Base-by-base conservation (phyloP, 768 basidiomycete genomes). In the Coprinopsis sp. region DNA sequence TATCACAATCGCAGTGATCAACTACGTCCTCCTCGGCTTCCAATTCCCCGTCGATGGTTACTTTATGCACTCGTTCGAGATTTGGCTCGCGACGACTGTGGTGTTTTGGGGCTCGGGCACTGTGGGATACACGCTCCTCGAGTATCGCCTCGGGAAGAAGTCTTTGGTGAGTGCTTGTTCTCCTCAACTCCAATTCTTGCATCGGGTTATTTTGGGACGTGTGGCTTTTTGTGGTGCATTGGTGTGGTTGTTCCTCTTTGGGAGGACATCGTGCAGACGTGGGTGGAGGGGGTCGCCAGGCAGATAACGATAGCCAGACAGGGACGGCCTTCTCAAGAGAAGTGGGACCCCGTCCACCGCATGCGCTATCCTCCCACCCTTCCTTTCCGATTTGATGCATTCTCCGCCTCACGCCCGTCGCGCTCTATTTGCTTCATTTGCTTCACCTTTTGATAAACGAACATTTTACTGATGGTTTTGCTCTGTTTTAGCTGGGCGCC, bases 1-100 rank as follows among this genome's bases (percentile, higher is more conserved):
- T 6, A 71, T 83, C 23, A 81, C 82, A 11, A 81, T 87, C 49
- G 73, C 74, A 13, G 54, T 87, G 22, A 67, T 88, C 65, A 89
- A 89, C 67, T 89, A 89, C 62, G 65, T 83, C 23, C 62, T 89
- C 11, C 79, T 89, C 23, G 87, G 87, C 1, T 87, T 82, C 64
- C 72, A 77, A 58, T 79, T 87, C 62, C 76, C 77, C 6, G 77
- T 86, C 13, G 87, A 89, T 58, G 82, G 78, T 19, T 87, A 77
- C 62, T 89, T 88, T 68, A 75, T 86, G 66, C 84, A 82, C 64
- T 77, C 76, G 56, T 88, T 87, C 62, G 87, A 89, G 65, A 84
- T 88, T 56, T 88, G 81, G 78, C 73, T 89, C 28, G 84, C 87
- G 27, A 82, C 80, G 11, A 78, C 78, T 1, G 72, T 86, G n/a